phyloP scores from a whole-genome alignment of 495 filamentous ascomycete genomes.

The Neurospora discreta region DNA sequence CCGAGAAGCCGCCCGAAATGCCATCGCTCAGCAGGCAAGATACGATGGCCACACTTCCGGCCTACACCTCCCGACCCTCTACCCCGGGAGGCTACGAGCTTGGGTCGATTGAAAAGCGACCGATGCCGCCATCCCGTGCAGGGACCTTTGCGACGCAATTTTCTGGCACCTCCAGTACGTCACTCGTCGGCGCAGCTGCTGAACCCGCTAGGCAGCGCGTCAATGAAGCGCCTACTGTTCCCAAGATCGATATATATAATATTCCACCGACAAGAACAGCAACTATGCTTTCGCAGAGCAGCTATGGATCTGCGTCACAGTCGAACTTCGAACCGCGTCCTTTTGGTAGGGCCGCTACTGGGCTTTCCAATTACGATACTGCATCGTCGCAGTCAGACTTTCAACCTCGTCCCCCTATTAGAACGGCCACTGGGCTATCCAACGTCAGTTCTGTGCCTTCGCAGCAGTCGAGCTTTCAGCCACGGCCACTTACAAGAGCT shows the following conservation, averaged over 20 bases:
- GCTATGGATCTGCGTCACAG: constrained; percentile 39
- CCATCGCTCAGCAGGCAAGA: constrained; percentile 52
- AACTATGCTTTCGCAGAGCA: constrained; percentile 23
- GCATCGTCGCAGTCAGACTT: not conserved
- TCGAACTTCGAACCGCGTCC: not conserved
- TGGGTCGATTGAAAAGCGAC: constrained; percentile 33
- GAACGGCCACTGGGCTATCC: not conserved
- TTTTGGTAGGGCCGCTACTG: not conserved
- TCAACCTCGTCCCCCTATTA: not conserved
- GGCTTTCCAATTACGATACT: not conserved
- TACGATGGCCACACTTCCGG: constrained; percentile 54
- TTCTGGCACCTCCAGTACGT: constrained; percentile 37
- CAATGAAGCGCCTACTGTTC: constrained; percentile 36
- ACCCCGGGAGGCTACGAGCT: constrained; percentile 41
- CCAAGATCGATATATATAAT: constrained; percentile 22
- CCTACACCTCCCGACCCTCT: constrained; percentile 46
- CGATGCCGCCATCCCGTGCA: constrained; percentile 24
- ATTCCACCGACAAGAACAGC: constrained; percentile 24
- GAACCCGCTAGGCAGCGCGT: constrained; percentile 43
- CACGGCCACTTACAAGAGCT: constrained; percentile 27
- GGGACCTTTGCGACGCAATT: constrained; percentile 30
- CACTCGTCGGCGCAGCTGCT: constrained; percentile 47
- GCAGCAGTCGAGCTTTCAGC: not conserved
- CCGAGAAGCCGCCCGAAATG: constrained; percentile 48
- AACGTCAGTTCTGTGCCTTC: not conserved